phyloP scores from a whole-genome alignment of 345 rosid species.

The Brassica incana region DNA sequence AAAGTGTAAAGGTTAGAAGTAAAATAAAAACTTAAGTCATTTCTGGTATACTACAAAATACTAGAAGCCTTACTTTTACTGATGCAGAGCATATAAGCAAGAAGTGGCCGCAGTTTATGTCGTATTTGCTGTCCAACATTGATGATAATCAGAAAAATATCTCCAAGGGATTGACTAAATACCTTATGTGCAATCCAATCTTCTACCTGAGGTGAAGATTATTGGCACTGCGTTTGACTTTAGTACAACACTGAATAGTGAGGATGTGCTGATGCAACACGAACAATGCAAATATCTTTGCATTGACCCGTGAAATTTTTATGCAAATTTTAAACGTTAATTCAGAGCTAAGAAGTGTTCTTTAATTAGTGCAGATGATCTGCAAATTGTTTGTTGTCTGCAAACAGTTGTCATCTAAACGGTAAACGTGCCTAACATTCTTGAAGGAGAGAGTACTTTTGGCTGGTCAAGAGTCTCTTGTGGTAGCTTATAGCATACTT shows the following conservation, averaged over 20 bases:
- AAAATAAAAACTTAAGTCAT: background rate
- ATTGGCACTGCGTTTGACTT: background rate
- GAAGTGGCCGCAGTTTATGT: slow-evolving; percentile 63
- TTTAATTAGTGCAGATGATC: background rate
- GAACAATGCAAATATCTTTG: background rate
- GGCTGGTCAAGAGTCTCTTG: background rate
- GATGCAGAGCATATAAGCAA: slow-evolving; percentile 84
- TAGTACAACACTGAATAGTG: background rate
- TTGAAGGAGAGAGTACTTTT: slow-evolving; percentile 12
- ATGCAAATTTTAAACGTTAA: background rate
- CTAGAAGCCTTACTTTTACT: slow-evolving; percentile 52
- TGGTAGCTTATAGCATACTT: background rate
- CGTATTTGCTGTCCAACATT: slow-evolving; percentile 53
- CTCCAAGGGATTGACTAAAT: slow-evolving; percentile 45
- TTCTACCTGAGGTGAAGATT: slow-evolving; percentile 24
- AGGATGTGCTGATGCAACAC: too few relatives aligned
- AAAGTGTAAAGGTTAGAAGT: background rate
- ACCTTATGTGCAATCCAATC: slow-evolving; percentile 66
- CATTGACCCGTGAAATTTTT: background rate
- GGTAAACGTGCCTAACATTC: background rate
- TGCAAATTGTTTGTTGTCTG: background rate
- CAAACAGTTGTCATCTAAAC: background rate
- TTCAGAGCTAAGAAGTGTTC: background rate
- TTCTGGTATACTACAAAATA: slow-evolving; percentile 9
- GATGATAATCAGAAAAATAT: slow-evolving; percentile 52